Evolutionary conservation across 1,284 basidiomycete species (phyloP).

Genomic region (Rhodotorula mucilaginosa): DNA sequence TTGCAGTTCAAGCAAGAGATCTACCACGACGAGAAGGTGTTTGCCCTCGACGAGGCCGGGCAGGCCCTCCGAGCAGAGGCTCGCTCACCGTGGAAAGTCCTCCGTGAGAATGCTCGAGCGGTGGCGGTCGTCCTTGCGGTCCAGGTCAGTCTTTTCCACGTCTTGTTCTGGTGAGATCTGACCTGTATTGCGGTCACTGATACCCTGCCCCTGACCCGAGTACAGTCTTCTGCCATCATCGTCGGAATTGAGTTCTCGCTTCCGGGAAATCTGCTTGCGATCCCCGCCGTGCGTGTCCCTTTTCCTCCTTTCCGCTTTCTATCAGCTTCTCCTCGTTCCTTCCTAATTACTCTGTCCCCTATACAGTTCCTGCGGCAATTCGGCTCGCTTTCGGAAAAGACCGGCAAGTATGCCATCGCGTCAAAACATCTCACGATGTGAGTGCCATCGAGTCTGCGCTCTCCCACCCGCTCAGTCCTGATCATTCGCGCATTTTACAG

Average conservation of each 20-base stretch:
- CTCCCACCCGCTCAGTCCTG: not conserved
- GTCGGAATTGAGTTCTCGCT: conserved; percentile 35
- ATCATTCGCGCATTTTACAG: not conserved
- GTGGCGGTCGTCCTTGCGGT: conserved; percentile 28
- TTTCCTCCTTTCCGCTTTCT: not conserved
- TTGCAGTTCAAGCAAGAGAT: not conserved
- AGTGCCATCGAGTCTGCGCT: not conserved
- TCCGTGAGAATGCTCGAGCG: conserved; percentile 20
- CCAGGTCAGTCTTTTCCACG: conserved; percentile 8
- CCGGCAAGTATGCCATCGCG: conserved; percentile 7
- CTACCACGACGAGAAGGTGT: not conserved
- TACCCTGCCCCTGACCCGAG: too few species aligned
- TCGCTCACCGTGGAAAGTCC: conserved; percentile 26
- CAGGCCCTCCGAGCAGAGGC: conserved; percentile 8
- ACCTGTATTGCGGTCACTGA: not conserved
- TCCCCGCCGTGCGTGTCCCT: conserved; percentile 10
- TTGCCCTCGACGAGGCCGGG: not conserved
- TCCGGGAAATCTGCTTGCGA: conserved; percentile 35
- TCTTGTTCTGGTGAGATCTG: not conserved
- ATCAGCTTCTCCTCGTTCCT: not conserved
- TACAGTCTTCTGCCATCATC: conserved; percentile 31
- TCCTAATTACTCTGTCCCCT: not conserved
- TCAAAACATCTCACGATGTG: conserved; percentile 20
- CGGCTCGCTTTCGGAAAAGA: conserved; percentile 4
- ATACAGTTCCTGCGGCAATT: conserved; percentile 21